phyloP scores from a whole-genome alignment of 805 yeast species.

The Blastobotrys terrestris region DNA sequence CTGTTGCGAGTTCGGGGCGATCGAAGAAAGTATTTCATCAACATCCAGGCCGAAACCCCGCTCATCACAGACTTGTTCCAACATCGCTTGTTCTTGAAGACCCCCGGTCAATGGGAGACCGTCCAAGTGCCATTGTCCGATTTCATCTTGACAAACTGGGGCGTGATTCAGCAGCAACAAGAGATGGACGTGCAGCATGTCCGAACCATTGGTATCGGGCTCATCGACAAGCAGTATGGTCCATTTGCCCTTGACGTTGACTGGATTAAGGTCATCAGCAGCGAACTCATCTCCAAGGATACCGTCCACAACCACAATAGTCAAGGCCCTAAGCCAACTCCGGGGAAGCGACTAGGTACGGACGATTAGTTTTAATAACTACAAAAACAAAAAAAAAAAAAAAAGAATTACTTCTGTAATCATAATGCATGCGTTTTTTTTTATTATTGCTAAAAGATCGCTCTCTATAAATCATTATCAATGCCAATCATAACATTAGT shows the following conservation, averaged over 20 bases:
- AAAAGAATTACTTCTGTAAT: background rate
- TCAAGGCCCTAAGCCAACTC: slow-evolving; percentile 13
- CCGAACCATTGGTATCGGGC: slow-evolving; percentile 70
- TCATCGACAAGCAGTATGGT: slow-evolving; percentile 72
- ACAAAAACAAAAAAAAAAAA: too few species aligned
- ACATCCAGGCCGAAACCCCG: slow-evolving; percentile 76
- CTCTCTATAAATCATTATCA: background rate
- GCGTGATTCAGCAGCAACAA: slow-evolving; percentile 54
- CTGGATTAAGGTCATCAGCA: slow-evolving; percentile 57
- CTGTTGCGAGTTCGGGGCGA: slow-evolving; percentile 70
- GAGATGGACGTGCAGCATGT: slow-evolving; percentile 57
- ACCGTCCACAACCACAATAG: background rate
- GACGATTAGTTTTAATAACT: slow-evolving; percentile 17
- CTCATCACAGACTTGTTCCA: slow-evolving; percentile 74
- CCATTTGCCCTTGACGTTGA: slow-evolving; percentile 66
- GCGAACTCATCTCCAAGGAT: slow-evolving; percentile 2
- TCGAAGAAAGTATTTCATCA: slow-evolving; percentile 66
- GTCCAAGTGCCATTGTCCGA: slow-evolving; percentile 71
- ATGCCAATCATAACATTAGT: background rate
- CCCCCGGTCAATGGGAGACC: slow-evolving; percentile 78
- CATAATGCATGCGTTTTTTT: background rate
- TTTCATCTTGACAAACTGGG: slow-evolving; percentile 79
- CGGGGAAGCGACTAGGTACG: slow-evolving; percentile 22
- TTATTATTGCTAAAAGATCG: too few species aligned
- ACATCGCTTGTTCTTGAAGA: slow-evolving; percentile 66